phyloP scores from a whole-genome alignment of 2,329 filamentous ascomycete genomes.

The Exophiala bonariae region DNA sequence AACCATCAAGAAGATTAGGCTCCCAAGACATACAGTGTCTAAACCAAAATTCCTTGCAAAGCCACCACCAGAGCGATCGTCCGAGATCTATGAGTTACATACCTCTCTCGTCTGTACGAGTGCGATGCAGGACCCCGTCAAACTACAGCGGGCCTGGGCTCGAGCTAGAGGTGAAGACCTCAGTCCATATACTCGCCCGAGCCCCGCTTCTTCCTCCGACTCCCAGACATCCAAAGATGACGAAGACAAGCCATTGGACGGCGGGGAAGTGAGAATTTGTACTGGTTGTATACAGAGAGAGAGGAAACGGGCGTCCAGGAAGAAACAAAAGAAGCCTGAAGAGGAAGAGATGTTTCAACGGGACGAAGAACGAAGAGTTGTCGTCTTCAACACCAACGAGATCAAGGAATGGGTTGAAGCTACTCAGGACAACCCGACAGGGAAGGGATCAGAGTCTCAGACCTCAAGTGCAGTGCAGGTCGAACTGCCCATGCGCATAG shows the following conservation, averaged over 20 bases:
- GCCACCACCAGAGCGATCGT: slow-evolving; percentile 61
- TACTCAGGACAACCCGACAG: slow-evolving; percentile 50
- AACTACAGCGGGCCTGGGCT: slow-evolving; percentile 66
- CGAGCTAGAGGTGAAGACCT: slow-evolving; percentile 48
- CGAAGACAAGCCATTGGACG: slow-evolving; percentile 74
- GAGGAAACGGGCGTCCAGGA: slow-evolving; percentile 83
- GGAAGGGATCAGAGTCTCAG: slow-evolving; percentile 24
- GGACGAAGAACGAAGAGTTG: slow-evolving; percentile 76
- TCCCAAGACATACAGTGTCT: slow-evolving; percentile 87
- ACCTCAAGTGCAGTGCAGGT: slow-evolving; percentile 69
- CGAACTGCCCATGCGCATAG: slow-evolving; percentile 89
- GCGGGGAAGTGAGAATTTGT: slow-evolving; percentile 93
- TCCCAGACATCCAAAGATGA: slow-evolving; percentile 59
- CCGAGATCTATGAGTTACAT: slow-evolving; percentile 76
- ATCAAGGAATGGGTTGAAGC: slow-evolving; percentile 78
- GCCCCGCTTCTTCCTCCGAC: slow-evolving; percentile 37
- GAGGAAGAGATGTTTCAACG: slow-evolving; percentile 86
- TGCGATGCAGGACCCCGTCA: slow-evolving; percentile 74
- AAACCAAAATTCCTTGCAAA: slow-evolving; percentile 90
- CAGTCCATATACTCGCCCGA: slow-evolving; percentile 40
- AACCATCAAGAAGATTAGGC: slow-evolving; percentile 76
- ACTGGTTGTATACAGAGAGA: slow-evolving; percentile 88
- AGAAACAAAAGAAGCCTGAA: slow-evolving; percentile 90
- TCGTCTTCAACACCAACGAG: slow-evolving; percentile 89
- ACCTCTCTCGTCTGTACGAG: slow-evolving; percentile 88